Conservation (phyloP, 345 rosid genomes). For the Boechera retrofracta region DNA sequence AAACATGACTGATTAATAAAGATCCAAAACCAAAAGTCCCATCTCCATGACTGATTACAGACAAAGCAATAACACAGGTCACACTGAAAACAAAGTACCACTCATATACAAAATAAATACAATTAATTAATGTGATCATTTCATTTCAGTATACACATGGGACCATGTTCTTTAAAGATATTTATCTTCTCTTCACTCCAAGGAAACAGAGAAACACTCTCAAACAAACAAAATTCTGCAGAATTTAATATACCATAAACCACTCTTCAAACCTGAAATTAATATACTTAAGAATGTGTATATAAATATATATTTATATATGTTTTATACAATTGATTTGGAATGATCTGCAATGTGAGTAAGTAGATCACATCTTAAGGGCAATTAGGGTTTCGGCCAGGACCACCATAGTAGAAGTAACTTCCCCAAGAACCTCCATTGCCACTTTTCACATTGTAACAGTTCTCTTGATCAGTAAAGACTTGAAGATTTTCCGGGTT, state of each 20-base stretch:
- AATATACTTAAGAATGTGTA: slow-evolving; percentile 43
- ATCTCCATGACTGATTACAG: slow-evolving; percentile 27
- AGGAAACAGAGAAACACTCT: slow-evolving; percentile 37
- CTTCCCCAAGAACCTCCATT: slow-evolving; percentile 68
- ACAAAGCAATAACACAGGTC: slow-evolving; percentile 43
- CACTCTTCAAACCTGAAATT: slow-evolving; percentile 27
- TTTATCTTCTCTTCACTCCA: slow-evolving; percentile 32
- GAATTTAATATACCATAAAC: slow-evolving; percentile 10
- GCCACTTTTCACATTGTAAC: slow-evolving; percentile 68
- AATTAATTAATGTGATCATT: slow-evolving; percentile 28
- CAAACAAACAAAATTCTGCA: background rate
- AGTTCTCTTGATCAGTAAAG: slow-evolving; percentile 65
- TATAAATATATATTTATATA: slow-evolving; percentile 31
- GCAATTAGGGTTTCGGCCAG: slow-evolving; percentile 68
- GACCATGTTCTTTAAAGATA: slow-evolving; percentile 43
- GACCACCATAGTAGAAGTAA: slow-evolving; percentile 77
- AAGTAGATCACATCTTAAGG: slow-evolving; percentile 50
- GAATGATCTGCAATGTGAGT: slow-evolving; percentile 32
- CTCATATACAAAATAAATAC: slow-evolving; percentile 27
- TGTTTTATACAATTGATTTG: slow-evolving; percentile 45
- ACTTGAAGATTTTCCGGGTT: slow-evolving; percentile 59
- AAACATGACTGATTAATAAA: slow-evolving; percentile 15
- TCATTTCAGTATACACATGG: slow-evolving; percentile 41
- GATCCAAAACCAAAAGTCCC: slow-evolving; percentile 39
- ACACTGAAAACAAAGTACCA: slow-evolving; percentile 25